Conservation (phyloP, 768 basidiomycete genomes). For the Termitomyces sp. region DNA sequence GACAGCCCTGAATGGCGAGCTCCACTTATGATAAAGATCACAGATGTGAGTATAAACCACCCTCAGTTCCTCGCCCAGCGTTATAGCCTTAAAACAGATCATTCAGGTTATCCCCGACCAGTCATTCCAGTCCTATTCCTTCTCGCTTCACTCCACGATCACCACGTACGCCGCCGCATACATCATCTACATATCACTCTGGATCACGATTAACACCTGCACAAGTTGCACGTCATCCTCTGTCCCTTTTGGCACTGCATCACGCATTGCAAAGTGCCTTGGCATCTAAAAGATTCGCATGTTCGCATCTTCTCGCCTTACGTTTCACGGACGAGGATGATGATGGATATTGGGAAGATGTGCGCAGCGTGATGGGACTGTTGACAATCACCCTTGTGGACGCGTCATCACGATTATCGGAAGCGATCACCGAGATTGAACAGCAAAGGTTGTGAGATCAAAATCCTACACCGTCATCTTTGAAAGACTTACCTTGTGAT, state of each 20-base stretch:
- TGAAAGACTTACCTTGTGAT: conserved; percentile 4
- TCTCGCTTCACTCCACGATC: conserved; percentile 25
- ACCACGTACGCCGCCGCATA: conserved; percentile 20
- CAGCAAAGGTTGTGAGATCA: conserved; percentile 45
- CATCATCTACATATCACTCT: conserved; percentile 29
- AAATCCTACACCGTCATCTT: conserved; percentile 35
- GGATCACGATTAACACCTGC: conserved; percentile 62
- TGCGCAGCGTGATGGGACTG: conserved; percentile 66
- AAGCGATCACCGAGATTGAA: conserved; percentile 60
- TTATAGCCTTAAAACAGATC: conserved; percentile 26
- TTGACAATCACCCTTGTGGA: conserved; percentile 66
- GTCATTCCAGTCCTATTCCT: conserved; percentile 23
- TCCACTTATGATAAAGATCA: conserved; percentile 25
- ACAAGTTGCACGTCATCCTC: conserved; percentile 56
- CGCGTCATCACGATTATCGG: conserved; percentile 53
- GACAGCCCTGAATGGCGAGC: conserved; percentile 32
- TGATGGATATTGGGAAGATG: conserved; percentile 82
- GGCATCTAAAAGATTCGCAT: conserved; percentile 70
- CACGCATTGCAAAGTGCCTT: conserved; percentile 62
- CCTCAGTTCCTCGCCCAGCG: not conserved
- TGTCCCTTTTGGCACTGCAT: conserved; percentile 60
- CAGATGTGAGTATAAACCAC: conserved; percentile 32
- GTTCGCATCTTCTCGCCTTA: conserved; percentile 74
- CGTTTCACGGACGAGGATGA: conserved; percentile 70
- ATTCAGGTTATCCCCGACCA: conserved; percentile 35